These are phyloP conservation scores for Solanum hybrid DNA, from an alignment of 305 asterid species.

Conservation along the genomic window DNA sequence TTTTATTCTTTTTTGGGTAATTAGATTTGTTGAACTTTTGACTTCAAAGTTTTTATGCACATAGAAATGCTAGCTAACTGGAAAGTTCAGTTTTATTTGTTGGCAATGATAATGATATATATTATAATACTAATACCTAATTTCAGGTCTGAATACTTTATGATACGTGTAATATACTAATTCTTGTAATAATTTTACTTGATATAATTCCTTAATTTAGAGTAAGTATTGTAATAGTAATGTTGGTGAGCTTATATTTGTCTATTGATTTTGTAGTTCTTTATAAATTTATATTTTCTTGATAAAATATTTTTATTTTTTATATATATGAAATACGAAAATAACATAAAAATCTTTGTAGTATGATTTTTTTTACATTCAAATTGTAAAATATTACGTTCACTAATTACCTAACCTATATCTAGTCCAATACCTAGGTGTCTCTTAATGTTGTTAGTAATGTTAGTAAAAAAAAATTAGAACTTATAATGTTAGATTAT, in stretches of 20 bases:
- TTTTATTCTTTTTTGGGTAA: not conserved
- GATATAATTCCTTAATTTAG: not conserved
- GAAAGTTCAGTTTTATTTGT: slow-evolving; percentile 2
- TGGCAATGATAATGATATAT: not conserved
- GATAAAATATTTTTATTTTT: too few species aligned
- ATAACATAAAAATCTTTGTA: too few species aligned
- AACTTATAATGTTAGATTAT: too few species aligned
- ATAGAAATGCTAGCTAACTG: not conserved
- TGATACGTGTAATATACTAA: not conserved
- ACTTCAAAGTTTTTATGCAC: not conserved
- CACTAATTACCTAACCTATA: too few species aligned
- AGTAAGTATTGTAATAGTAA: not conserved
- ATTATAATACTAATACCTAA: not conserved
- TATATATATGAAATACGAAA: not conserved
- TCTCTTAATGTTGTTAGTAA: not conserved
- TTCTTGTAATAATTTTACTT: not conserved
- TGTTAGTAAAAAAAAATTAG: too few species aligned
- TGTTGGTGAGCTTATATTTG: not conserved
- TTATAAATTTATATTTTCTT: too few species aligned
- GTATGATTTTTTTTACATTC: too few species aligned
- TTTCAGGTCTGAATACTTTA: not conserved
- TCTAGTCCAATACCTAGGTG: not conserved
- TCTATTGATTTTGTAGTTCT: too few species aligned
- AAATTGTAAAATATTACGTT: too few species aligned
- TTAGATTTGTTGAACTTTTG: not conserved